Evolutionary conservation across 2,329 filamentous ascomycete genomes (phyloP).

Genomic region (Lomentospora prolificans): DNA sequence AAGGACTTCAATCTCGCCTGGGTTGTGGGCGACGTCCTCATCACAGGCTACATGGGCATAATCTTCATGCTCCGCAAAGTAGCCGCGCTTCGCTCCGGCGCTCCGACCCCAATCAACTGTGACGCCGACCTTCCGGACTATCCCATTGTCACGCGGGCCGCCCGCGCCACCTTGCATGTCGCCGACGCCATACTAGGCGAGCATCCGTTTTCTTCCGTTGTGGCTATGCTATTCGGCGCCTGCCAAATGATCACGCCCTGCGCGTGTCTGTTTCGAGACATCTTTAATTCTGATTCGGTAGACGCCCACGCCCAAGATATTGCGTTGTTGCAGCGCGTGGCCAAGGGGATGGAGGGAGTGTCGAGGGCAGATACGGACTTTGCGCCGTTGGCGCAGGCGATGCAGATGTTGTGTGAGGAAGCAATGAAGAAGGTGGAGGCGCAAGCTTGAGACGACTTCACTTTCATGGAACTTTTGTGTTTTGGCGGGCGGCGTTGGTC

Average conservation of each 20-base stretch:
- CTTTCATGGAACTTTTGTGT: too few relatives aligned
- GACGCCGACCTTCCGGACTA: neutral
- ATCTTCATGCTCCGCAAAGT: conserved; percentile 25
- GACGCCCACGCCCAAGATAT: neutral
- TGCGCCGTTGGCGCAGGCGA: neutral
- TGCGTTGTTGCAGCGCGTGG: neutral
- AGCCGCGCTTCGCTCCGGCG: neutral
- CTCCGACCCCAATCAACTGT: neutral
- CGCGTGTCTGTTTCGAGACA: neutral
- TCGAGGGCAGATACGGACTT: neutral
- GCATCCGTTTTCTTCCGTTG: neutral
- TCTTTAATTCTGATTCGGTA: neutral
- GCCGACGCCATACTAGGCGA: neutral
- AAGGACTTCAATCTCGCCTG: conserved; percentile 17
- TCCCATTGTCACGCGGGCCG: neutral
- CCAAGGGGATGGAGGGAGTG: neutral
- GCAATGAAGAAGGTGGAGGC: neutral
- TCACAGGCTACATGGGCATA: conserved; percentile 21
- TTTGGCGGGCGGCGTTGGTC: too few relatives aligned
- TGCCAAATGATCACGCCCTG: neutral
- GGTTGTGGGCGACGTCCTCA: conserved; percentile 18
- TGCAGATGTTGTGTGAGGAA: neutral
- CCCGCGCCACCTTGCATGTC: neutral
- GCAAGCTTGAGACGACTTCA: too few relatives aligned
- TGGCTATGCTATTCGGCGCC: neutral